Base-by-base conservation (phyloP, 2,329 filamentous ascomycete species). In the Cordyceps pruinosa region DNA sequence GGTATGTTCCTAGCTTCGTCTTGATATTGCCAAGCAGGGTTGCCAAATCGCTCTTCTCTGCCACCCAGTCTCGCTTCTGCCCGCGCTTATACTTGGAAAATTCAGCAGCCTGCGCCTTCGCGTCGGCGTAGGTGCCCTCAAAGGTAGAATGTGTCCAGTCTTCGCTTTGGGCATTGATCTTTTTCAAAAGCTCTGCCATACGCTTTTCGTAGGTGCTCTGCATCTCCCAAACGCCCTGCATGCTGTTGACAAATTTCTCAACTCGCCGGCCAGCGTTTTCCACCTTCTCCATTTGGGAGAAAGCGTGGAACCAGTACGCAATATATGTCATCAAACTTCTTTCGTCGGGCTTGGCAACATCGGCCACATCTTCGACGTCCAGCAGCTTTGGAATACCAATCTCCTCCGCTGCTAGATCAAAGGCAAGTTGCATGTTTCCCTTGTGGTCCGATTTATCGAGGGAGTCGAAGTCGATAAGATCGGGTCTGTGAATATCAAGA, bases 201-300 rank as follows among this genome's bases (percentile, higher is more conserved):
- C 94, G 84, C 67, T 88, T 82, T 77, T 99, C 94, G 69, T 93
- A 99, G 30, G 88, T 89, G 69, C 90, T 96, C 73, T 99, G 92
- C 94, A 99, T 99, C 74, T 97, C 93, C 94, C 94, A 99, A 9
- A 94, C 93, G 23, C 94, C 94, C 69, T 97, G 91, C 94, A 99
- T 97, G 71, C 94, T 97, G 69, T 90, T 90, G 65, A 99, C 89
- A 68, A 99, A 99, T 73, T 99, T 99, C 76, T 99, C 94, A 5
- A 99, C 94, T 64, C 94, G 84, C 60, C 94, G 84, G 5, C 94
- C 94, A 4, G 94, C 94, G 69, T 99, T 99, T 73, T 99, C 94
- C 9, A 99, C 94, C 70, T 93, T 89, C 75, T 99, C 94, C 86
- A 99, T 95, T 68, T 97, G 93, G 30, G 93, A 97, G 71, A 99